Conservation (phyloP, 1,139 yeast species). For the Sugiyamaella grinbergsii region DNA sequence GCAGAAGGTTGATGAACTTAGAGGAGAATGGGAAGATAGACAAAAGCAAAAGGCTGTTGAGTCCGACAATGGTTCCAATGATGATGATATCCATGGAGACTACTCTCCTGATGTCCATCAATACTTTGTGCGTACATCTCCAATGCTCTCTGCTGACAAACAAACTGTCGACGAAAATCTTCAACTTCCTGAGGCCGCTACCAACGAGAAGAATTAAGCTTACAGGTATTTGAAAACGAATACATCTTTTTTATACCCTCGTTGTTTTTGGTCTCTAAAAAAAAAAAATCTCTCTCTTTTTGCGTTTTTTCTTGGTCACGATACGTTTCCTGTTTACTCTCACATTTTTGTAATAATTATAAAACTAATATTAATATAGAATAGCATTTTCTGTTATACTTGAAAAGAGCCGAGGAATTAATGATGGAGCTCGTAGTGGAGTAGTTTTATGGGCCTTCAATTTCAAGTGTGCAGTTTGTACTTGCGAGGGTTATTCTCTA, state of each 20-base stretch:
- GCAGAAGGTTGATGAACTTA: conserved; percentile 44
- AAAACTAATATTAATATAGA: conserved; percentile 3
- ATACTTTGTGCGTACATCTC: conserved; percentile 43
- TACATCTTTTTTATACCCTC: conserved; percentile 4
- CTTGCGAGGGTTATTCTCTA: no score
- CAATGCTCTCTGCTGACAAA: conserved; percentile 34
- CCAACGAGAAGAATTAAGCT: conserved; percentile 19
- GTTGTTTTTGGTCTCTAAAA: conserved; percentile 1
- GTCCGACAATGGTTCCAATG: conserved; percentile 24
- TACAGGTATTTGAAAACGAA: neutral
- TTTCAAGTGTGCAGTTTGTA: no score
- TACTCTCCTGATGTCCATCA: conserved; percentile 37
- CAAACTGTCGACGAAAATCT: conserved; percentile 32
- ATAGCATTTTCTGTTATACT: neutral
- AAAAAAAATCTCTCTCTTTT: neutral
- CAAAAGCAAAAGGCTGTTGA: conserved; percentile 38
- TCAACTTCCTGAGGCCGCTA: conserved; percentile 32
- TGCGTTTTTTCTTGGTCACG: conserved; percentile 14
- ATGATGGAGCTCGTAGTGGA: no score
- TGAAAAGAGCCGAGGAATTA: neutral
- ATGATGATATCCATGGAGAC: conserved; percentile 31
- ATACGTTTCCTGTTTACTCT: conserved; percentile 1
- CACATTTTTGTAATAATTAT: conserved; percentile 10
- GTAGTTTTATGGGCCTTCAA: no score
- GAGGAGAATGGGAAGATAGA: conserved; percentile 43